Percentiles rank a stretch among this genome's conserved stretches.
Conservation (phyloP, 352 stramenopile genomes). For the Phytopythium vexans region DNA sequence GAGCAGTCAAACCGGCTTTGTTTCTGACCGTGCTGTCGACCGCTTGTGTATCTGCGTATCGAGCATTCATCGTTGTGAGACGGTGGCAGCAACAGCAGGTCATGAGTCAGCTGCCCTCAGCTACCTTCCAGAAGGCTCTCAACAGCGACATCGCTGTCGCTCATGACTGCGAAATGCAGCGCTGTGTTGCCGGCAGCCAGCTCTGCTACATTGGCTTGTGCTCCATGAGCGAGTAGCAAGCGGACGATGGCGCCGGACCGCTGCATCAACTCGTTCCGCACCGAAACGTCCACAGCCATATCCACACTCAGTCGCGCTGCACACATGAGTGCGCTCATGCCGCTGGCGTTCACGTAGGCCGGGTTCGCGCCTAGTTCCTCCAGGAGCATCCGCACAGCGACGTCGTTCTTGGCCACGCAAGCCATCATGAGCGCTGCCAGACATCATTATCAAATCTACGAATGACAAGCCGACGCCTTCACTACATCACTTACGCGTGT, state of each 20-base stretch:
- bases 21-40: slow-evolving; percentile 13
- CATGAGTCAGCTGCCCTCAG: slow-evolving; percentile 2
- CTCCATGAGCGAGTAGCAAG: slow-evolving; percentile 37
- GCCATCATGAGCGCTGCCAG: slow-evolving; percentile 80
- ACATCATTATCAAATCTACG: not conserved
- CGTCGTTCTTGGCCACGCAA: slow-evolving; percentile 72
- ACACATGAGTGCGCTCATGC: slow-evolving; percentile 80
- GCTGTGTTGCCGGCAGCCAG: slow-evolving; percentile 49
- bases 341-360: slow-evolving; percentile 38
- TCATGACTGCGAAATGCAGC: slow-evolving; percentile 74
- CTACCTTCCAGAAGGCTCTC: slow-evolving; percentile 25
- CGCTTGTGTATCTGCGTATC: not conserved
- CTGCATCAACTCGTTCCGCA: slow-evolving; percentile 28
- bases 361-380: slow-evolving; percentile 37
- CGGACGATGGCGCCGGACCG: slow-evolving; percentile 50
- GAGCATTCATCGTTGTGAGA: not conserved
- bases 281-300: slow-evolving; percentile 13
- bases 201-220: slow-evolving; percentile 45
- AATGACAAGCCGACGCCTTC: not conserved
- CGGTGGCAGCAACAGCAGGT: not conserved
- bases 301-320: slow-evolving; percentile 51
- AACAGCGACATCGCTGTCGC: slow-evolving; percentile 44
- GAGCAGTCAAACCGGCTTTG: slow-evolving; percentile 11
- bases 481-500: slow-evolving; percentile 49
- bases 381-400: slow-evolving; percentile 42